Evolutionary conservation across 192 early-diverging fungal genomes (phyloP), one percentile per base, ranked within the genome.

Genomic region (Cladochytrium replicatum): DNA sequence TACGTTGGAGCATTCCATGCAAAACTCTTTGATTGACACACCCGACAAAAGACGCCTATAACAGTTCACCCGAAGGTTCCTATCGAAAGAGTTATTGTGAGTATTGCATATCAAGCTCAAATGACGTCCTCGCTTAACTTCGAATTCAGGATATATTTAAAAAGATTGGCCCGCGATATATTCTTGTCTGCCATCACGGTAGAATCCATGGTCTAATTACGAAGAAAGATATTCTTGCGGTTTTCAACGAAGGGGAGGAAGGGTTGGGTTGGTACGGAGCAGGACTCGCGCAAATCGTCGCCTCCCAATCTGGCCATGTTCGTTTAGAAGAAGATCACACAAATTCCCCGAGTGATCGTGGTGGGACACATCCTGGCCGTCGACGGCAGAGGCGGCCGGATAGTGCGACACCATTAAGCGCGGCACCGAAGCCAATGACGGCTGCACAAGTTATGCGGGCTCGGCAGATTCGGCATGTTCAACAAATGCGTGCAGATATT

Each of bases 51-150:
- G 43, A 44, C 43, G 32, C 43, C 43, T 27, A 13, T 37, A 13
- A 27, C 43, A 13, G 43, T 44, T 13, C 43, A 44, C 17, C 43
- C 43, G 32, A 44, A 44, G 32, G 43, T 44, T 13, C 32, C 43
- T 27, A 17, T 44, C 13, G 43, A 44, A 37, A 11, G 13, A 37
- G 43, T 44, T 11, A 44, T 44, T 13, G 43, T 44, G 32, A 44
- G 43, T 37, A 37, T 37, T 37, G 17, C 17, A 13, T 17, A 37
- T 37, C 34, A 11, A 26, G 13, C 17, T 44, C 43, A 11, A 44
- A 44, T 44, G 11, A 37, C 34, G 13, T 37, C 13, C 17, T 37
- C 13, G 13, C 17, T 37, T 37, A 17, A 17, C 13, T 17, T 13
- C 17, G 11, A 13, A 13, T 44, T 13, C 11, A 44, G 43, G 43